A percentile compares a stretch with the other conserved stretches of the same genome.
These are phyloP conservation scores for Austroboletus festivus DNA, from an alignment of 768 basidiomycete genomes.

Conservation along the genomic window DNA sequence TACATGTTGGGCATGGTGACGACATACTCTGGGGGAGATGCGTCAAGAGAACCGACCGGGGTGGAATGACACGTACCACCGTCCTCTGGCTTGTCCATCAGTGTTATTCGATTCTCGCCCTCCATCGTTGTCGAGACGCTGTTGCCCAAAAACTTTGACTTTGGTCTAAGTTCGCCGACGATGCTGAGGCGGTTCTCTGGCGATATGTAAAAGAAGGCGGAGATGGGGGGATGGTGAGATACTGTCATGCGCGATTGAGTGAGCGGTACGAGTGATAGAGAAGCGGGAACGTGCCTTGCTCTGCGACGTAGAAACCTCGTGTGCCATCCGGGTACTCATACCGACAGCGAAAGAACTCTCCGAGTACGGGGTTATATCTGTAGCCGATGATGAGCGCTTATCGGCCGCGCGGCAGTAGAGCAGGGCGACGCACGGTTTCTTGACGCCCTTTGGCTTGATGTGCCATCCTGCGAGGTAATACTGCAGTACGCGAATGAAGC, in stretches of 20 bases:
- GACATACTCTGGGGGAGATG: slow-evolving; percentile 86
- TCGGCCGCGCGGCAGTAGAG: not conserved
- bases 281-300: slow-evolving; percentile 64
- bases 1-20: slow-evolving; percentile 99
- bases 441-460: slow-evolving; percentile 98
- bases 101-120: slow-evolving; percentile 84
- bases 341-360: slow-evolving; percentile 95
- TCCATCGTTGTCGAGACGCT: slow-evolving; percentile 96
- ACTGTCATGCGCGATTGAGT: slow-evolving; percentile 46
- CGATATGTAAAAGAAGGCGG: slow-evolving; percentile 94
- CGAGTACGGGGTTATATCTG: slow-evolving; percentile 95
- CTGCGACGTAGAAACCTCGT: slow-evolving; percentile 94
- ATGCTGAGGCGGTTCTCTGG: slow-evolving; percentile 86
- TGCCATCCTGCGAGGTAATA: slow-evolving; percentile 99
- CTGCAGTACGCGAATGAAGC: slow-evolving; percentile 86
- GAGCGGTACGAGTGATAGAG: not conserved
- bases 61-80: slow-evolving; percentile 62
- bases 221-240: slow-evolving; percentile 92
- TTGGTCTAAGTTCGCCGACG: slow-evolving; percentile 91
- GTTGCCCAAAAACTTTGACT: slow-evolving; percentile 95
- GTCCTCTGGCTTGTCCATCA: slow-evolving; percentile 82
- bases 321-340: slow-evolving; percentile 91
- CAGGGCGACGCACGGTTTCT: slow-evolving; percentile 79
- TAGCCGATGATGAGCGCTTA: slow-evolving; percentile 5
- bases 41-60: too few relatives aligned